Conservation (phyloP, 345 rosid genomes). For the Eucalyptus erythrocorys region DNA sequence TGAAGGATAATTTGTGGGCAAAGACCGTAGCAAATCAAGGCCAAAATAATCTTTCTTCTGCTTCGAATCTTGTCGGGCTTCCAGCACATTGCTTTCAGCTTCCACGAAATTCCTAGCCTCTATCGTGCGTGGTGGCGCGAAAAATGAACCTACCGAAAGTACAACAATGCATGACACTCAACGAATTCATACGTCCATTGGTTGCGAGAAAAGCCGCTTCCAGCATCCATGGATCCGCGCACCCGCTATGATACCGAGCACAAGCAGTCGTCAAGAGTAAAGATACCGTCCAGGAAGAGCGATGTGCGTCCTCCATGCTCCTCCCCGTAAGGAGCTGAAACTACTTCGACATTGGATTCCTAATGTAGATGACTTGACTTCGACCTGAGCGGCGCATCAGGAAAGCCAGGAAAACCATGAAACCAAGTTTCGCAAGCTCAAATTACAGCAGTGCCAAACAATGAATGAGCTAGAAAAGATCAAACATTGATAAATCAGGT, state of each 20-base stretch:
- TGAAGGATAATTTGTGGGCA: background rate
- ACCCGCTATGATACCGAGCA: background rate
- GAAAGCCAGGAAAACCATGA: background rate
- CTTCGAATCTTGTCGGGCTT: background rate
- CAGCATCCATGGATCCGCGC: constrained; percentile 22
- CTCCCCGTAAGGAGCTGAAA: background rate
- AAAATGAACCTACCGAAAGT: background rate
- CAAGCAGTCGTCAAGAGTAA: background rate
- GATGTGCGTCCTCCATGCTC: background rate
- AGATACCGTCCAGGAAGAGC: background rate
- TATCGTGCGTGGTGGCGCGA: background rate
- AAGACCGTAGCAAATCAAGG: background rate
- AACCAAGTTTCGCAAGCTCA: background rate
- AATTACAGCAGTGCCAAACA: background rate
- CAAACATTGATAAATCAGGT: background rate
- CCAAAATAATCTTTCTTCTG: background rate
- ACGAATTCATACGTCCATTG: constrained; percentile 22
- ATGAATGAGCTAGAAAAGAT: background rate
- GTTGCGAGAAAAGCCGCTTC: constrained; percentile 27
- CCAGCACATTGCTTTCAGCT: background rate
- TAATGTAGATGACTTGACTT: background rate
- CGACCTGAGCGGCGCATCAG: background rate
- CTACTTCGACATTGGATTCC: background rate
- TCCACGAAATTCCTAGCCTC: background rate
- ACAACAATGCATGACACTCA: background rate